These are phyloP conservation scores for Cyberlindnera nakhonratchasimensis DNA, from an alignment of 805 yeast genomes.

Conservation along the genomic window DNA sequence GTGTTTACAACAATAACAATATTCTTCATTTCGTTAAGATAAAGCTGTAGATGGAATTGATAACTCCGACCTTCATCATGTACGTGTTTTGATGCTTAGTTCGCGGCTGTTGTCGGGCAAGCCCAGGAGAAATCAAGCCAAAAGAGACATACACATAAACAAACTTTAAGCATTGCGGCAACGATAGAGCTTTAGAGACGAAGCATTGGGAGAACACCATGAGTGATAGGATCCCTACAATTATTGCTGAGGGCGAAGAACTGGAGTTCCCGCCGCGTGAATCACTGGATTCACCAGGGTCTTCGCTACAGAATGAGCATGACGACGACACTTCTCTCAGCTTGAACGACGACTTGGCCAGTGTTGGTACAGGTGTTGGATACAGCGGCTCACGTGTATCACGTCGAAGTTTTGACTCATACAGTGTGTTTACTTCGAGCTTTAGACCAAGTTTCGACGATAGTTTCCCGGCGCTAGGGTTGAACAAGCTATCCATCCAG, in stretches of 20 bases:
- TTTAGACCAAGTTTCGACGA: constrained; percentile 35
- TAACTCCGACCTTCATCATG: too few relatives aligned
- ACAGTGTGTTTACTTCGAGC: constrained; percentile 27
- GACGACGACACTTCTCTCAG: constrained; percentile 22
- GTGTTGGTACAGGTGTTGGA: constrained; percentile 21
- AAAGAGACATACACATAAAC: too few relatives aligned
- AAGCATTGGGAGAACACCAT: too few relatives aligned
- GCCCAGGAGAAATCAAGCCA: too few relatives aligned
- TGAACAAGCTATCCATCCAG: constrained; percentile 37
- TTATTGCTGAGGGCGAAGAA: constrained; percentile 10
- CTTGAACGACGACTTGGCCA: constrained; percentile 34
- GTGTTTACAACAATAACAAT: background rate
- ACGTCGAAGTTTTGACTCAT: constrained; percentile 32
- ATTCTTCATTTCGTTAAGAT: background rate
- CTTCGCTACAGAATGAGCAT: constrained; percentile 14
- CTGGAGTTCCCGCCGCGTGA: constrained; percentile 7
- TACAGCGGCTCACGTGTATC: constrained; percentile 12
- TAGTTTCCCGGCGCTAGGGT: constrained; percentile 35
- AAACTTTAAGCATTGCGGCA: too few relatives aligned
- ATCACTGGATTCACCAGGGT: constrained; percentile 13
- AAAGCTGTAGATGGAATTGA: background rate
- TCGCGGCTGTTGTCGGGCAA: too few relatives aligned
- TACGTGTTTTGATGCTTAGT: too few relatives aligned
- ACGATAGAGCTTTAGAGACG: too few relatives aligned
- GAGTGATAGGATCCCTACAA: constrained; percentile 6